phyloP scores from a whole-genome alignment of 345 rosid genomes.

The Raphanus sativus region DNA sequence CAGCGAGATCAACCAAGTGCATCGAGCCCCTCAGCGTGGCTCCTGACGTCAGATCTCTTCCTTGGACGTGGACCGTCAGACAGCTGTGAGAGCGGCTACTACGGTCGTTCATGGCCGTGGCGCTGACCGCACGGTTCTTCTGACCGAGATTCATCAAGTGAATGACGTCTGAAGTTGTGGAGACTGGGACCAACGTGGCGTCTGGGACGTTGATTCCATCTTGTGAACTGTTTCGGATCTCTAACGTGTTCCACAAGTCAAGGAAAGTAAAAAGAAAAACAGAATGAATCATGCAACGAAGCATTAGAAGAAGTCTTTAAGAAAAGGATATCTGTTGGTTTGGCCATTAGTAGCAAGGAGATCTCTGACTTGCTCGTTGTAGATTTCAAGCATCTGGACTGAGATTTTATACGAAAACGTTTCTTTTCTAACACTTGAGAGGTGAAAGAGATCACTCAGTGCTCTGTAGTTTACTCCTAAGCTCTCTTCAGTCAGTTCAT shows the following conservation, averaged over 20 bases:
- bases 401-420: conserved; percentile 61
- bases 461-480: conserved; percentile 96
- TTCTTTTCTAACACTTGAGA: conserved; percentile 67
- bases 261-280: conserved; percentile 23
- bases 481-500: conserved; percentile 70
- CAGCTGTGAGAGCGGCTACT: conserved; percentile 97
- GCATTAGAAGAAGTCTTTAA: background rate
- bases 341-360: conserved; percentile 75
- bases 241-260: conserved; percentile 66
- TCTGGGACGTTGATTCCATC: conserved; percentile 94
- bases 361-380: conserved; percentile 97
- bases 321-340: conserved; percentile 74
- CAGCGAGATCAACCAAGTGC: conserved; percentile 97
- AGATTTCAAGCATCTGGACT: conserved; percentile 96
- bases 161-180: conserved; percentile 81
- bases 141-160: conserved; percentile 87
- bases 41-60: conserved; percentile 79
- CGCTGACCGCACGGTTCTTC: conserved; percentile 74
- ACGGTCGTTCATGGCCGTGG: conserved; percentile 91
- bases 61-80: conserved; percentile 90
- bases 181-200: conserved; percentile 74
- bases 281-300: background rate
- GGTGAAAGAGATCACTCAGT: conserved; percentile 72
- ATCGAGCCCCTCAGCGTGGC: conserved; percentile 66
- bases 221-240: conserved; percentile 88